Evolutionary conservation across 2,329 filamentous ascomycete species (phyloP).

Genomic region (Fusarium stilboides): DNA sequence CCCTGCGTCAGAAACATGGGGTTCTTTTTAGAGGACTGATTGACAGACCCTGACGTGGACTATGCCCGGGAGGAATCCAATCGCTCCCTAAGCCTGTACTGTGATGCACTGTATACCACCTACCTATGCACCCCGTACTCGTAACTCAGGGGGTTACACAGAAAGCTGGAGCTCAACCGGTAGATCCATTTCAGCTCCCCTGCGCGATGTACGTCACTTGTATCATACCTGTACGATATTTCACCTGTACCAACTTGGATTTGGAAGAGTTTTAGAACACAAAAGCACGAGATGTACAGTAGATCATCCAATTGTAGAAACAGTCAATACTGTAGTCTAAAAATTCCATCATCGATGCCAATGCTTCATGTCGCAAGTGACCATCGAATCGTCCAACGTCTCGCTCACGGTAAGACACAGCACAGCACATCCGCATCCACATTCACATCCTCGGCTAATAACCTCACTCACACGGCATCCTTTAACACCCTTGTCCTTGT

Average conservation of each 20-base stretch:
- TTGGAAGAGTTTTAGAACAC: conserved; percentile 13
- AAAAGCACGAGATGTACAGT: conserved; percentile 36
- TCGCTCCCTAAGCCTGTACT: neutral
- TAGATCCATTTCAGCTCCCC: conserved; percentile 25
- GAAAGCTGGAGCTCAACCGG: conserved; percentile 6
- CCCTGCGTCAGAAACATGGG: conserved; percentile 42
- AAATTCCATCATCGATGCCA: conserved; percentile 23
- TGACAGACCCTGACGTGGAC: conserved; percentile 29
- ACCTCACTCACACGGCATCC: conserved; percentile 13
- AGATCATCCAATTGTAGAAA: conserved; percentile 31
- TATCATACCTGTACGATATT: conserved; percentile 29
- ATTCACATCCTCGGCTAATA: conserved; percentile 30
- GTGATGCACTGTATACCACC: conserved; percentile 21
- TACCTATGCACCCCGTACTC: neutral
- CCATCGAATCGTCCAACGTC: conserved; percentile 25
- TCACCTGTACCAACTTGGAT: conserved; percentile 20
- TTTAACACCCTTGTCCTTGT: conserved; percentile 17
- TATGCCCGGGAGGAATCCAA: conserved; percentile 4
- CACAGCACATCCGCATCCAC: conserved; percentile 11
- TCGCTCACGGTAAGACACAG: conserved; percentile 3
- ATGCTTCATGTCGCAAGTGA: conserved; percentile 12
- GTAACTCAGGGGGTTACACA: conserved; percentile 1
- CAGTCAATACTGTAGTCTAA: neutral
- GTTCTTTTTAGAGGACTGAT: conserved; percentile 28
- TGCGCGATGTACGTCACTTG: conserved; percentile 36